Conservation (phyloP, 2,329 filamentous ascomycete genomes). For the Alternaria sp. region DNA sequence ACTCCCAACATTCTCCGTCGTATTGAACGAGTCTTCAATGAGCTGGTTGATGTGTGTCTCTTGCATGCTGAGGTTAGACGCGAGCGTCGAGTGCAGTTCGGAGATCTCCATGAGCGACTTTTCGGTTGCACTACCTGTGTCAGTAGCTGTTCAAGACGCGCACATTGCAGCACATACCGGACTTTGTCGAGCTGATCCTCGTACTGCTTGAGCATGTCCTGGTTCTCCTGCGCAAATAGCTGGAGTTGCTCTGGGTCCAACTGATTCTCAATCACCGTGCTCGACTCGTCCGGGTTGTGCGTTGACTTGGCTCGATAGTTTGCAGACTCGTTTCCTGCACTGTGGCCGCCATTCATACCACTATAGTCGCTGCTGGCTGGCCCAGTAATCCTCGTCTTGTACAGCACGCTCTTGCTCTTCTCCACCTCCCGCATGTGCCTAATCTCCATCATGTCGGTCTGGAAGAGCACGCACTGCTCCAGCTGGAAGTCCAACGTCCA, state of each 20-base stretch:
- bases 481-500: slow-evolving; percentile 81
- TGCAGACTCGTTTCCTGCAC: slow-evolving; percentile 22
- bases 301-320: slow-evolving; percentile 41
- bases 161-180: slow-evolving; percentile 66
- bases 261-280: slow-evolving; percentile 60
- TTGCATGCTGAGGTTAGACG: slow-evolving; percentile 84
- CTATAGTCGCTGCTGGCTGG: slow-evolving; percentile 34
- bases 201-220: slow-evolving; percentile 91
- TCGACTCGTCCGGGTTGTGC: slow-evolving; percentile 34
- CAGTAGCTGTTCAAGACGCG: slow-evolving; percentile 18
- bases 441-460: slow-evolving; percentile 93
- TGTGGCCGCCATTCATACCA: slow-evolving; percentile 28
- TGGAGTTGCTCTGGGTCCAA: slow-evolving; percentile 87
- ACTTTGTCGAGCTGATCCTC: slow-evolving; percentile 95
- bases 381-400: slow-evolving; percentile 65
- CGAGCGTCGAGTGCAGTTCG: slow-evolving; percentile 87
- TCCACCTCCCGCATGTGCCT: slow-evolving; percentile 84
- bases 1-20: slow-evolving; percentile 83
- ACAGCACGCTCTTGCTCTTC: slow-evolving; percentile 84
- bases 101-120: slow-evolving; percentile 91
- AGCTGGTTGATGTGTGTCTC: slow-evolving; percentile 89
- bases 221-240: slow-evolving; percentile 91
- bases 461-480: slow-evolving; percentile 77
- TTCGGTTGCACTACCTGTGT: slow-evolving; percentile 74
- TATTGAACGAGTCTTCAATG: slow-evolving; percentile 81